phyloP scores from a whole-genome alignment of 495 filamentous ascomycete genomes.

The Neurospora sp. region DNA sequence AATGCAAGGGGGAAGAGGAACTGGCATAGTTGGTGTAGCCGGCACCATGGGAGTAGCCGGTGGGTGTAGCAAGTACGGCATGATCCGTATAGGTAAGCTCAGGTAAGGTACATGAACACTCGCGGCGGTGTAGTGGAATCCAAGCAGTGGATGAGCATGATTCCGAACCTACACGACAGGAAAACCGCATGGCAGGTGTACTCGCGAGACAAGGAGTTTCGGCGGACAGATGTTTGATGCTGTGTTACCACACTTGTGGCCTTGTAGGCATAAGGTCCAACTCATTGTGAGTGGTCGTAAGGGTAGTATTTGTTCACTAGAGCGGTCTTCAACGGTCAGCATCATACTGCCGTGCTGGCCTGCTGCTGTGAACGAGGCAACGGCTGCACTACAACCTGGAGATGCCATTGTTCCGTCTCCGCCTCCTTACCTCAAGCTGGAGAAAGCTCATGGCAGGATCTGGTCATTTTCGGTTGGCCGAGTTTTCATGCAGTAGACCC shows the following conservation, averaged over 20 bases:
- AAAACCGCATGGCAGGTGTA: background rate
- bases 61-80: background rate
- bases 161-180: background rate
- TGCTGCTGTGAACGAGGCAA: background rate
- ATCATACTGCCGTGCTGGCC: background rate
- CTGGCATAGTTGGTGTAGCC: background rate
- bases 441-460: background rate
- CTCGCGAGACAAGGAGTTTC: background rate
- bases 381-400: background rate
- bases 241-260: background rate
- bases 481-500: background rate
- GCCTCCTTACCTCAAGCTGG: background rate
- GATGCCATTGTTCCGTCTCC: background rate
- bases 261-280: background rate
- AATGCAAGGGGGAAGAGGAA: background rate
- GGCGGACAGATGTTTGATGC: background rate
- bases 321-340: background rate
- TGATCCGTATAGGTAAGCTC: background rate
- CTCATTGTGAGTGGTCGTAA: background rate
- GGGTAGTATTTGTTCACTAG: background rate
- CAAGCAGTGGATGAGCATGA: background rate
- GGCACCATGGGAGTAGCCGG: background rate
- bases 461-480: background rate
- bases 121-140: background rate
- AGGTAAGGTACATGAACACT: background rate